Evolutionary conservation across 2,329 filamentous ascomycete genomes (phyloP), one percentile per base, ranked within the genome.

Genomic region (Leptodontidium sp.): DNA sequence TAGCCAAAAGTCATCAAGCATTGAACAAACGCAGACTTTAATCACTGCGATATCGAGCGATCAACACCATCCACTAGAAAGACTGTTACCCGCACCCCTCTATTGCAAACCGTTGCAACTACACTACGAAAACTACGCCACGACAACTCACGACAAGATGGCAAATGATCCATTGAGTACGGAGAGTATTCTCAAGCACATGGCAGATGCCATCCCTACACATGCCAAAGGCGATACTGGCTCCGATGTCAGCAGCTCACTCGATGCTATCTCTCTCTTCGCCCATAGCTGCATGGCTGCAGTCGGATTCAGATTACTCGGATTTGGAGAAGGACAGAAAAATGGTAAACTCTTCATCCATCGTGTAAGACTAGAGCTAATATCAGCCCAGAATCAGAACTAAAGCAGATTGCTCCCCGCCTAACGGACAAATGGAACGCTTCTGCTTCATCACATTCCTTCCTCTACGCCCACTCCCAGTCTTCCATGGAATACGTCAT

Each of bases 391-490:
- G 87, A 90, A 77, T 79, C 85, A 38, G 82, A 87, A 76, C 88
- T 88, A 75, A 82, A 86, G 66, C 78, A 84, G 58, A 81, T 88
- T 57, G 85, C 88, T 11, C 88, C 87, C 9, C 85, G 89, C 40
- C 85, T 98, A 2, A 93, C 93, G 0, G 68, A 86, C 17, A 87
- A 89, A 81, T 98, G 96, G 96, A 97, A 97, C 80, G 83, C 88
- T 14, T 87, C 87, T 24, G 86, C 86, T 68, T 88, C 88, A 70
- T 89, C 90, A 15, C 91, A 93, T 78, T 88, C 91, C 66, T 98
- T 98, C 80, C 88, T 94, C 71, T 98, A 98, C 82, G 88, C 89
- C 3, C 94, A 98, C 80, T 84, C 88, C 29, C 93, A 97, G 78
- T 97, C 93, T 0, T 90, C 93, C 17, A 93, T 94, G 87, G 88